Base-by-base conservation (phyloP, 2,329 filamentous ascomycete genomes). In the Phialemoniopsis sp. region DNA sequence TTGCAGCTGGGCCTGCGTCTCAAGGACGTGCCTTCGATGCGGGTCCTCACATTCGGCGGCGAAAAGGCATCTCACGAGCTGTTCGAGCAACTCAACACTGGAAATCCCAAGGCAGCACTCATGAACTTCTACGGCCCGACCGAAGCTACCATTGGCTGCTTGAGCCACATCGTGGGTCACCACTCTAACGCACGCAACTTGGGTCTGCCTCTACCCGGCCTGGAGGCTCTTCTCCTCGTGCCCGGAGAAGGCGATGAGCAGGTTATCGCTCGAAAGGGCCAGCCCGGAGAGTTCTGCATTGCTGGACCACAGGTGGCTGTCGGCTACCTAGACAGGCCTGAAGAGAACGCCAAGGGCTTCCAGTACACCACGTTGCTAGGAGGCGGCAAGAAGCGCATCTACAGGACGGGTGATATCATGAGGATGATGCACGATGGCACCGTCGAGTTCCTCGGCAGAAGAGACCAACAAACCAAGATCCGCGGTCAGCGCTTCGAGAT, bases 31-130 rank as follows among this genome's bases (percentile, higher is more conserved):
- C 80, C 80, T 21, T 75, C 67, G 15, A 60, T 85, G 3, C 73
- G 78, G 18, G 74, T 83, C 3, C 81, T 85, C 52, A 84, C 83
- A 39, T 80, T 79, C 4, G 80, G 80, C 35, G 80, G 80, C 7
- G 80, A 85, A 48, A 72, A 75, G 44, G 59, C 83, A n/a, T 80
- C 78, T 46, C 76, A 80, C 52, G 79, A 82, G 37, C 80, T 83
- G 17, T 41, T 64, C 83, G 19, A 74, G 80, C 49, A 67, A 64
- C 2, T 82, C 78, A 78, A 26, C 21, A 26, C 21, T 26, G 21
- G 21, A 6, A 26, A 10, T 10, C 21, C 21, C 21, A 26, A 26
- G 21, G 21, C 21, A 26, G 64, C n/a, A 12, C 43, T 55, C 7
- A 36, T 47, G 32, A 54, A 53, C 41, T 47, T 47, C 28, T 55